A percentile compares a stretch with the other conserved stretches of the same genome.
phyloP scores from a whole-genome alignment of 306 rosid species.

The Lagenaria siceraria region DNA sequence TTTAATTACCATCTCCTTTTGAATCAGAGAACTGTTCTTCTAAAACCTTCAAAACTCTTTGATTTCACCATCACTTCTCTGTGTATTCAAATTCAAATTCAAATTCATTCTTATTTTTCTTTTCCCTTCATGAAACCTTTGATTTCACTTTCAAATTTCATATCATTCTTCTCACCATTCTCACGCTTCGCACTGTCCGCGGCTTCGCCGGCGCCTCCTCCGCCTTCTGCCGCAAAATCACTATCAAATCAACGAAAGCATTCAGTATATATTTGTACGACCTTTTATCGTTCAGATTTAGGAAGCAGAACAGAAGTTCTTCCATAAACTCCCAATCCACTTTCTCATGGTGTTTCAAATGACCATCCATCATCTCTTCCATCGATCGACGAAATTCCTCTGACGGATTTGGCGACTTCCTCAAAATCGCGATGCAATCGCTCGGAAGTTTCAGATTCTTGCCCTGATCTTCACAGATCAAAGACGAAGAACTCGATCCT shows the following conservation, averaged over 20 bases:
- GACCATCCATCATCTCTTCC: slow-evolving; percentile 43
- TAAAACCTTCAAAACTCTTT: no score
- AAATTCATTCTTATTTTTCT: background rate
- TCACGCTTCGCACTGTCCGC: slow-evolving; percentile 22
- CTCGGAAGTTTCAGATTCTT: slow-evolving; percentile 17
- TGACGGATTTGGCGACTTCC: slow-evolving; percentile 34
- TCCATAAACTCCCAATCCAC: slow-evolving; percentile 86
- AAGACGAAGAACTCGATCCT: slow-evolving; percentile 26
- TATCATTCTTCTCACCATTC: slow-evolving; percentile 8
- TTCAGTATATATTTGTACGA: slow-evolving; percentile 42
- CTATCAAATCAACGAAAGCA: slow-evolving; percentile 56
- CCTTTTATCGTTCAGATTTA: slow-evolving; percentile 54
- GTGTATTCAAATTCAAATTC: background rate
- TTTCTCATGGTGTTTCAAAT: slow-evolving; percentile 16
- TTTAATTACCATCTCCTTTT: background rate
- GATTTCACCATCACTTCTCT: background rate
- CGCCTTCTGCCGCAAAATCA: slow-evolving; percentile 21
- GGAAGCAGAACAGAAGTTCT: slow-evolving; percentile 48
- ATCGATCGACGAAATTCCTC: slow-evolving; percentile 55
- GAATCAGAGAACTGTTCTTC: background rate
- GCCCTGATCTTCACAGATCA: background rate
- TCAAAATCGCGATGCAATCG: slow-evolving; percentile 44
- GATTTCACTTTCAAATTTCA: background rate
- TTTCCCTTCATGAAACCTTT: background rate
- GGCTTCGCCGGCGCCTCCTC: slow-evolving; percentile 11